Conservation (phyloP, 371 early-diverging fungal genomes). For the Mucor mucedo region DNA sequence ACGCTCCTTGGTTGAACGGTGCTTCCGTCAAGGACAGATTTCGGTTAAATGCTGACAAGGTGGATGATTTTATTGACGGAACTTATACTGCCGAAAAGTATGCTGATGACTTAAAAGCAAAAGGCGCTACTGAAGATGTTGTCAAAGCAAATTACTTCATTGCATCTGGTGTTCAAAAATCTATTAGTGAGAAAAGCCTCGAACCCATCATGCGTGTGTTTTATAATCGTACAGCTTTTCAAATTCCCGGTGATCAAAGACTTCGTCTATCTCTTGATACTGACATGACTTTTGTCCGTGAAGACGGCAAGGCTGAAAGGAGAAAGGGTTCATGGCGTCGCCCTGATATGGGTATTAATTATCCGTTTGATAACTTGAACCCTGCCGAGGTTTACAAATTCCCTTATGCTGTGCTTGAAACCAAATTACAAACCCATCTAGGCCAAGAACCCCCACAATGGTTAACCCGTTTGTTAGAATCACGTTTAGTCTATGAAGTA, state of each 20-base stretch:
- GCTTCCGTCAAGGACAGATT: conserved; percentile 97
- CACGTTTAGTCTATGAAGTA: conserved; percentile 93
- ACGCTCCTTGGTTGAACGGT: conserved; percentile 95
- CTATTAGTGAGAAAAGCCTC: conserved; percentile 78
- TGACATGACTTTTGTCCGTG: conserved; percentile 96
- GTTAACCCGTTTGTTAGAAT: conserved; percentile 90
- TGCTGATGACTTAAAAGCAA: conserved; percentile 77
- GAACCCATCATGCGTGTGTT: conserved; percentile 92
- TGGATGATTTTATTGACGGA: conserved; percentile 84
- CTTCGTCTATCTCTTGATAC: conserved; percentile 98
- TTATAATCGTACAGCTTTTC: conserved; percentile 99
- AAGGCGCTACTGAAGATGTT: conserved; percentile 74
- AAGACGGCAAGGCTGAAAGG: conserved; percentile 73
- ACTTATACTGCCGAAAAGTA: conserved; percentile 79
- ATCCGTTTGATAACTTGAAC: conserved; percentile 86
- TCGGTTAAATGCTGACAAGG: conserved; percentile 88
- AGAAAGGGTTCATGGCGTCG: conserved; percentile 91
- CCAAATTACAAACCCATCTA: conserved; percentile 94
- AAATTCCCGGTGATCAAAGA: conserved; percentile 95
- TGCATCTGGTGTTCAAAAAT: conserved; percentile 80
- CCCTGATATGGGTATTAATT: conserved; percentile 82
- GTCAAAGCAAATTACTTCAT: conserved; percentile 75
- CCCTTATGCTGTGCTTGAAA: conserved; percentile 57
- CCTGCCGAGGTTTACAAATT: conserved; percentile 61
- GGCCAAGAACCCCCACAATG: conserved; percentile 94